phyloP scores from a whole-genome alignment of 208 protist genomes.

The Crithidia bombi region DNA sequence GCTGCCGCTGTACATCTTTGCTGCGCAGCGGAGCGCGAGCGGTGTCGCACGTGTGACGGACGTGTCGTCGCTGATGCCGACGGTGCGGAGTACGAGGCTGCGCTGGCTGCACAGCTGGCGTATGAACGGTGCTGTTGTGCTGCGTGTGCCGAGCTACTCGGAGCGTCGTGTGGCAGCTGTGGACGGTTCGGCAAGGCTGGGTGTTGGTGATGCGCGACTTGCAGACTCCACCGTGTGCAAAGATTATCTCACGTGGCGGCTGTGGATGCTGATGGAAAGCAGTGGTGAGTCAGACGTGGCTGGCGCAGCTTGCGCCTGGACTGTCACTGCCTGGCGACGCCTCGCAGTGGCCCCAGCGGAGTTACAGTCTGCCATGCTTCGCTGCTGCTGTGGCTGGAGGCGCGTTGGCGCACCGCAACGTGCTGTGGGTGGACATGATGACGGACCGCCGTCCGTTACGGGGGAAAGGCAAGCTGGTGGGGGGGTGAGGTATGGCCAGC shows the following conservation, averaged over 20 bases:
- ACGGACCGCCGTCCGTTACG: slow-evolving; percentile 37
- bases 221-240: not conserved
- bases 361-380: slow-evolving; percentile 20
- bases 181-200: not conserved
- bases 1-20: slow-evolving; percentile 21
- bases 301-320: not conserved
- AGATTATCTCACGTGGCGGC: not conserved
- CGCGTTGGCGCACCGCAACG: slow-evolving; percentile 39
- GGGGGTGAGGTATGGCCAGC: slow-evolving; percentile 31
- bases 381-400: slow-evolving; percentile 37
- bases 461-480: slow-evolving; percentile 25
- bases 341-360: slow-evolving; percentile 17
- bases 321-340: slow-evolving; percentile 11
- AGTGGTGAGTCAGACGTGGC: not conserved
- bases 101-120: not conserved
- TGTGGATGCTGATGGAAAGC: not conserved
- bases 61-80: slow-evolving; percentile 17
- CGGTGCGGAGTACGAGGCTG: slow-evolving; percentile 14
- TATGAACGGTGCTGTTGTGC: too few relatives aligned
- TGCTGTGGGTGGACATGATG: slow-evolving; percentile 38
- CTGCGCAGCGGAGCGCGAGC: slow-evolving; percentile 12
- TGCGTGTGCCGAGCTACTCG: not conserved
- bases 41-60: not conserved
- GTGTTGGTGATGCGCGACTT: not conserved
- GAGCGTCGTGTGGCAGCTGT: slow-evolving; percentile 1